Evolutionary conservation across 2,329 filamentous ascomycete species (phyloP).

Genomic region (Verticillium albo-atrum): DNA sequence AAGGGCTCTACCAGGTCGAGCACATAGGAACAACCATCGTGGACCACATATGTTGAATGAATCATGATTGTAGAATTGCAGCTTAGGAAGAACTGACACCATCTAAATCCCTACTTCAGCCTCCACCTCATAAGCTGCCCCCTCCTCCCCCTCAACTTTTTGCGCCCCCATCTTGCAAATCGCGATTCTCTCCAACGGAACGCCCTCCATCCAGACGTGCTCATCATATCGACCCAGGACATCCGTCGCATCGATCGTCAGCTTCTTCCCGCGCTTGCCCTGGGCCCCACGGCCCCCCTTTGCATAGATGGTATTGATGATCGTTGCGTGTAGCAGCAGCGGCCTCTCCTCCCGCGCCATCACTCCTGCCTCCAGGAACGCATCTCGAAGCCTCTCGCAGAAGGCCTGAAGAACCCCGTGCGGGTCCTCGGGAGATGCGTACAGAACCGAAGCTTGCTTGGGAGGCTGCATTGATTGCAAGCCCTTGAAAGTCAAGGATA

Average conservation of each 20-base stretch:
- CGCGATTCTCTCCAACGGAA: conserved; percentile 65
- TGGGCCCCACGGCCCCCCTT: conserved; percentile 28
- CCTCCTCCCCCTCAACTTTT: conserved; percentile 49
- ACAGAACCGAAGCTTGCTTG: conserved; percentile 58
- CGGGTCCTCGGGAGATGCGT: conserved; percentile 54
- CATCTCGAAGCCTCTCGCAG: conserved; percentile 47
- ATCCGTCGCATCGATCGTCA: conserved; percentile 49
- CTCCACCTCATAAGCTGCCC: conserved; percentile 50
- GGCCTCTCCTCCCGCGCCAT: conserved; percentile 56
- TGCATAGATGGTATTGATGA: conserved; percentile 81
- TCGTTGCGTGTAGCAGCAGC: conserved; percentile 75
- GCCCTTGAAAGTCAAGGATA: conserved; percentile 46
- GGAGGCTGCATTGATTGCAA: conserved; percentile 57
- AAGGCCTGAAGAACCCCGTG: conserved; percentile 49
- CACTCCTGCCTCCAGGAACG: conserved; percentile 52
- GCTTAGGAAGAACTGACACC: too few relatives aligned
- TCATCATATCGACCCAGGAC: conserved; percentile 58
- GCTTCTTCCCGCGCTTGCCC: conserved; percentile 20
- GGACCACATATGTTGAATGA: too few relatives aligned
- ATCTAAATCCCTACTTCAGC: conserved; percentile 37
- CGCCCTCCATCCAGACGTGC: conserved; percentile 65
- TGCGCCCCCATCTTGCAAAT: conserved; percentile 88
- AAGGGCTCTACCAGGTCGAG: too few relatives aligned
- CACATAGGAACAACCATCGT: too few relatives aligned
- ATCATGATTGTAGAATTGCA: too few relatives aligned